Evolutionary conservation across 805 yeast species (phyloP), one percentile per base, ranked within the genome.

Genomic region (Saccharomycopsis sp.): DNA sequence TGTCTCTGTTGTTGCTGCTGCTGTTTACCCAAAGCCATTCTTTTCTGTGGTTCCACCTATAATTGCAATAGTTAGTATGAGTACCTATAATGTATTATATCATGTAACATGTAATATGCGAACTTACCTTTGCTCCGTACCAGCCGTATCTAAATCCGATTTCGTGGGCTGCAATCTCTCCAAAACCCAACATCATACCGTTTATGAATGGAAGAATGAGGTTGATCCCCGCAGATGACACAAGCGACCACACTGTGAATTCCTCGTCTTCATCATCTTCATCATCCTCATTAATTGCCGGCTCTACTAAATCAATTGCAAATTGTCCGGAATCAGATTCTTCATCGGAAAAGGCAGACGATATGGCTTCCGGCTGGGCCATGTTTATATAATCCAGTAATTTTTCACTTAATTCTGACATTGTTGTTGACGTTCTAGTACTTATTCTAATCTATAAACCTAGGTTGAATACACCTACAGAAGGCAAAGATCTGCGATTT

Each of bases 141-240:
- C 94, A 87, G 52, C 89, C 84, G 72, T 82, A 85, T 53, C 78
- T 77, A 75, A 89, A 88, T 3, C 97, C 96, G 47, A 93, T 73
- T 67, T 93, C 97, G 69, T 92, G 97, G 7, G 98, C 98, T 59
- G 89, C 75, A 20, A 93, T 84, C 74, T 93, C 98, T 1, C 98
- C 98, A 69, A 93, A 90, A 0, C 98, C 98, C 55, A 93, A 79
- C 97, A 92, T 92, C 72, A 93, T 75, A 7, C 98, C 98, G 67
- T 93, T 93, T 64, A 93, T 76, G 67, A 93, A 91, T 1, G 98
- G 98, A 52, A 93, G 73, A 1, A 91, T 68, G 64, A 93, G 72
- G 65, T 93, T 93, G 62, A 93, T 83, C 1, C 91, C 79, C 22
- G 86, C 73, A n/a, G 78, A 75, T 47, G 74, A 71, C 24, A 79